phyloP scores from a whole-genome alignment of 2,329 filamentous ascomycete species.

The Epichloe elymi region DNA sequence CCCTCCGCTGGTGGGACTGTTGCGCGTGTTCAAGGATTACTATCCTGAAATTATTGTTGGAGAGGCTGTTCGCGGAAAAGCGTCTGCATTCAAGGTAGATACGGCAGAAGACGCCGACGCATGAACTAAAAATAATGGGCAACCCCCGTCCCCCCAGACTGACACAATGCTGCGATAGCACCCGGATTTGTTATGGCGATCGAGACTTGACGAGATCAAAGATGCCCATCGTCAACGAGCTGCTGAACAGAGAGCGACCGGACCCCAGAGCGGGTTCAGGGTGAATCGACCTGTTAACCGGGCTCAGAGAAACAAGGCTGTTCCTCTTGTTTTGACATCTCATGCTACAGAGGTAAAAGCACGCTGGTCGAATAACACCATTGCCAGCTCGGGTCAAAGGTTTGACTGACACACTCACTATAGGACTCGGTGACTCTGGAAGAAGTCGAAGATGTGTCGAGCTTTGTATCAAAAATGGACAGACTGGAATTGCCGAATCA shows the following conservation, averaged over 20 bases:
- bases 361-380: background rate
- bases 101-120: background rate
- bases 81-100: constrained; percentile 46
- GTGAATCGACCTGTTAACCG: constrained; percentile 36
- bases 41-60: constrained; percentile 80
- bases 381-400: too few species aligned
- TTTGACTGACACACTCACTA: background rate
- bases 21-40: constrained; percentile 81
- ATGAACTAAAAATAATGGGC: too few species aligned
- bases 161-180: constrained; percentile 32
- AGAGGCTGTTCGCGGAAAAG: constrained; percentile 46
- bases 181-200: constrained; percentile 64
- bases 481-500: constrained; percentile 73
- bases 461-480: constrained; percentile 61
- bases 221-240: constrained; percentile 38
- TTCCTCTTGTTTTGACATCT: constrained; percentile 62
- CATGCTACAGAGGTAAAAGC: constrained; percentile 51
- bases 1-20: constrained; percentile 56
- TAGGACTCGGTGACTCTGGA: constrained; percentile 56
- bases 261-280: constrained; percentile 42
- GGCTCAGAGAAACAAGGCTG: constrained; percentile 22
- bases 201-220: constrained; percentile 54
- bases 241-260: constrained; percentile 22
- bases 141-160: background rate
- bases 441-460: constrained; percentile 58